Conservation (phyloP, 2,329 filamentous ascomycete genomes). For the Berkeleyomyces basicola region DNA sequence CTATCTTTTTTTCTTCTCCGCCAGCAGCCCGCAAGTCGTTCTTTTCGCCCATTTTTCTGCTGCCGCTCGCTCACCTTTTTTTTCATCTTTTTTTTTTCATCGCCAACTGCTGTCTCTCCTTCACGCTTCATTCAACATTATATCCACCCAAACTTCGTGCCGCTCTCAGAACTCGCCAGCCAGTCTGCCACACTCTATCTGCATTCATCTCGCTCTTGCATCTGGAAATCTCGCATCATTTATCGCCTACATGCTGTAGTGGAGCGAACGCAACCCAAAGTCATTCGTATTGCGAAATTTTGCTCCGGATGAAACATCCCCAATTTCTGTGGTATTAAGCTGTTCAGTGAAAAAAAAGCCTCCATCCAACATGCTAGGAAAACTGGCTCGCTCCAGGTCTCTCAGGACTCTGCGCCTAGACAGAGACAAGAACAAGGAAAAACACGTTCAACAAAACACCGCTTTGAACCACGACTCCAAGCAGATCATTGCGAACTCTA, state of each 20-base stretch:
- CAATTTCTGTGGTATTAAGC: background rate
- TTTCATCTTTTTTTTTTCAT: background rate
- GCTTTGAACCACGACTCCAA: background rate
- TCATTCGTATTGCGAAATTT: background rate
- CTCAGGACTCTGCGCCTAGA: slow-evolving; percentile 10
- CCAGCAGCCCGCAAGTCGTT: background rate
- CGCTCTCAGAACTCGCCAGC: background rate
- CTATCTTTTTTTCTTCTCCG: background rate
- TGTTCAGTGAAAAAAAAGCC: background rate
- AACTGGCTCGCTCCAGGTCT: slow-evolving; percentile 11
- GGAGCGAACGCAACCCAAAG: background rate
- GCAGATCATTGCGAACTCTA: background rate
- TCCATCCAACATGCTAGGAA: slow-evolving; percentile 6
- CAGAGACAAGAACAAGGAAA: background rate
- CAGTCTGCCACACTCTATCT: background rate
- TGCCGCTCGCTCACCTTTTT: background rate
- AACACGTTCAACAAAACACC: background rate
- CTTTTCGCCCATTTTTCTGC: background rate
- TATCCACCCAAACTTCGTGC: background rate
- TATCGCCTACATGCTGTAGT: background rate
- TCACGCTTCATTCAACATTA: background rate
- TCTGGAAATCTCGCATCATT: background rate
- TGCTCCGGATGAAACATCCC: background rate
- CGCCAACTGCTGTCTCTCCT: background rate
- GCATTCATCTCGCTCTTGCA: background rate